phyloP scores from a whole-genome alignment of 306 rosid species.

The Abrus pulchellus region DNA sequence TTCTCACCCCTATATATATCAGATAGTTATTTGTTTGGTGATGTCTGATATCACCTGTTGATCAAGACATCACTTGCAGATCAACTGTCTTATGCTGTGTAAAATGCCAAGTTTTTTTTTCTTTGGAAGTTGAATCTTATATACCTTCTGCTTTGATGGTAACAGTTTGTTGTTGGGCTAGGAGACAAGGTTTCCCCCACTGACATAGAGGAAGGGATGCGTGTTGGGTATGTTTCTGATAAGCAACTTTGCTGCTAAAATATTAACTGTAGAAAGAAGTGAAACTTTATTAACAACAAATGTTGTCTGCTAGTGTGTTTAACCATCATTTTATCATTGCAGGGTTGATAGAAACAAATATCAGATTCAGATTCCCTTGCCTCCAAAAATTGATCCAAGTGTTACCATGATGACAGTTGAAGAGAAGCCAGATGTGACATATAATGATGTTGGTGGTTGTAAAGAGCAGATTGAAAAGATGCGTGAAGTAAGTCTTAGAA shows the following conservation, averaged over 20 bases:
- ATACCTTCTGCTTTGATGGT: slow-evolving; percentile 42
- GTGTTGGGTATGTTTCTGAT: slow-evolving; percentile 89
- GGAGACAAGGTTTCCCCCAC: slow-evolving; percentile 99
- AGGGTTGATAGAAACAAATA: slow-evolving; percentile 98
- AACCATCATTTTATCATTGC: slow-evolving; percentile 51
- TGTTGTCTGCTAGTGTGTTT: slow-evolving; percentile 40
- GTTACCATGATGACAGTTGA: slow-evolving; percentile 99
- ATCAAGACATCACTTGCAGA: slow-evolving; percentile 18
- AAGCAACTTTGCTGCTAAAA: slow-evolving; percentile 10
- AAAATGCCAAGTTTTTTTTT: slow-evolving; percentile 34
- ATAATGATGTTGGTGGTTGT: slow-evolving; percentile 98
- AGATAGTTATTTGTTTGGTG: slow-evolving; percentile 19
- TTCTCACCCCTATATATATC: not conserved
- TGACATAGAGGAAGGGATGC: slow-evolving; percentile 99
- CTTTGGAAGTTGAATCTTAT: slow-evolving; percentile 40
- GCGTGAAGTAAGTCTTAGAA: slow-evolving; percentile 76
- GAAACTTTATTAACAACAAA: not conserved
- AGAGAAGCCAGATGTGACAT: slow-evolving; percentile 99
- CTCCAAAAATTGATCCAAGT: slow-evolving; percentile 98
- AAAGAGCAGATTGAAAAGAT: slow-evolving; percentile 97
- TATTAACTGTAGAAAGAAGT: slow-evolving; percentile 7
- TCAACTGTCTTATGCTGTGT: not conserved
- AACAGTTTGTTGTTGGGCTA: slow-evolving; percentile 97
- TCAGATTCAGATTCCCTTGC: slow-evolving; percentile 99
- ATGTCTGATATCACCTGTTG: slow-evolving; percentile 38